These are phyloP conservation scores for Neonothopanus nambi DNA, from an alignment of 1,284 basidiomycete genomes.

Conservation along the genomic window DNA sequence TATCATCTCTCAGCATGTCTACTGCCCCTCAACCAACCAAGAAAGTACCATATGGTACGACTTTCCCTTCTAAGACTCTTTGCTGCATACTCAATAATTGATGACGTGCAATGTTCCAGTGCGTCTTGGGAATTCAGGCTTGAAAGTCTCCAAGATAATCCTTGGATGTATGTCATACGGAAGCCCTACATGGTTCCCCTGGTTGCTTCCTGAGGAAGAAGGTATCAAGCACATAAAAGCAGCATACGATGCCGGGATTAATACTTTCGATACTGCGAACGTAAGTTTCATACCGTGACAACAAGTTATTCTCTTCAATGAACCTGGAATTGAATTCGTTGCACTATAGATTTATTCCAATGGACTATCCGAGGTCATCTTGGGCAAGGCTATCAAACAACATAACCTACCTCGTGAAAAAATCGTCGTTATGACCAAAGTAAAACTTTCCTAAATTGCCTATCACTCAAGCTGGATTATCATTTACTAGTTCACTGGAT, in stretches of 20 bases:
- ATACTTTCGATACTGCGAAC: slow-evolving; percentile 68
- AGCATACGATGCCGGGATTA: too few relatives aligned
- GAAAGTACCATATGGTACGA: slow-evolving; percentile 7
- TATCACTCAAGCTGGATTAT: not conserved
- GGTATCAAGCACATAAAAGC: slow-evolving; percentile 59
- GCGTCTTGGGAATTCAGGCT: slow-evolving; percentile 48
- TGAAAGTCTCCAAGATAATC: slow-evolving; percentile 54
- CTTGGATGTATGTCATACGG: slow-evolving; percentile 52
- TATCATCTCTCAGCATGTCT: not conserved
- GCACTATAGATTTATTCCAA: slow-evolving; percentile 58
- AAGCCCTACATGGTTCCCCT: slow-evolving; percentile 46
- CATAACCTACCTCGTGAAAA: slow-evolving; percentile 73
- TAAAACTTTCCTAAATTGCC: slow-evolving; percentile 23
- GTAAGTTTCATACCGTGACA: too few relatives aligned
- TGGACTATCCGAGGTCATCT: slow-evolving; percentile 69
- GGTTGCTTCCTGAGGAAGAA: slow-evolving; percentile 61
- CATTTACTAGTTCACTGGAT: not conserved
- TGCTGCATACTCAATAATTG: not conserved
- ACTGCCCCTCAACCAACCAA: not conserved
- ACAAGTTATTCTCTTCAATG: not conserved
- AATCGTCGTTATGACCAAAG: slow-evolving; percentile 80
- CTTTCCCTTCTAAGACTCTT: not conserved
- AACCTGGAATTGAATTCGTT: not conserved
- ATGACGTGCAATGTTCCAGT: slow-evolving; percentile 27
- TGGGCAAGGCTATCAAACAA: slow-evolving; percentile 79